Base-by-base conservation (phyloP, 225 moss, liverwort and hornwort genomes). In the Asterella californica region DNA sequence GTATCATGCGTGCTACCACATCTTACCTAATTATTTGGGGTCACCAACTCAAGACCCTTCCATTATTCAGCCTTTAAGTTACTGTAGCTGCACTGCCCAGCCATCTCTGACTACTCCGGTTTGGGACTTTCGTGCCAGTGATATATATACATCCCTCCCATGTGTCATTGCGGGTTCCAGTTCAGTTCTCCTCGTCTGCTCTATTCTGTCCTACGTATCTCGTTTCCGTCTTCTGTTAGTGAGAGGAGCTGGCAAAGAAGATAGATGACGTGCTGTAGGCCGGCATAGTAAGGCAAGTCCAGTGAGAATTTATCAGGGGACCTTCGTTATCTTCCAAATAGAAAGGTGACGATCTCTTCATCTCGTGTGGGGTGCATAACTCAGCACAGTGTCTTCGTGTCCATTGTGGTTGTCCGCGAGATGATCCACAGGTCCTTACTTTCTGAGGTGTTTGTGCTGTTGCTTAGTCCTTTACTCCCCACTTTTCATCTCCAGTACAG, bases 11-110 rank as follows among this genome's bases (percentile, higher is more conserved):
- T 83, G 74, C 83, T 63, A 57, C 83, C 82, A 83, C 83, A 81
- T 77, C 78, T 78, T 75, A 85, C 83, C 82, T 85, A 81, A 75
- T 84, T 88, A 84, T 88, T 87, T 87, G 80, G 87, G 85, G 87
- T 88, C 87, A 85, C 78, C 85, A 88, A 88, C 83, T 83, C 70
- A 88, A 88, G 87, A 88, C 87, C 87, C 87, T 88, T 88, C 87
- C 85, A 88, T 88, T 83, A 83, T 85, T 87, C 80, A 87, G 84
- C 82, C 84, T 82, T 70, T 55, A 80, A 80, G 78, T 33, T 86
- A 81, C 81, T 79, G n/a, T 83, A 81, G 45, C 65, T 62, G 80
- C 80, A 80, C 71, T 67, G 79, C 75, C 85, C 76, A 70, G 75
- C 78, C 4, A 66, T 74, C 73, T 76, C 81, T 69, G 24, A 64